phyloP scores from a whole-genome alignment of 176 grass and related monocot genomes.

The Zoysia japonica region DNA sequence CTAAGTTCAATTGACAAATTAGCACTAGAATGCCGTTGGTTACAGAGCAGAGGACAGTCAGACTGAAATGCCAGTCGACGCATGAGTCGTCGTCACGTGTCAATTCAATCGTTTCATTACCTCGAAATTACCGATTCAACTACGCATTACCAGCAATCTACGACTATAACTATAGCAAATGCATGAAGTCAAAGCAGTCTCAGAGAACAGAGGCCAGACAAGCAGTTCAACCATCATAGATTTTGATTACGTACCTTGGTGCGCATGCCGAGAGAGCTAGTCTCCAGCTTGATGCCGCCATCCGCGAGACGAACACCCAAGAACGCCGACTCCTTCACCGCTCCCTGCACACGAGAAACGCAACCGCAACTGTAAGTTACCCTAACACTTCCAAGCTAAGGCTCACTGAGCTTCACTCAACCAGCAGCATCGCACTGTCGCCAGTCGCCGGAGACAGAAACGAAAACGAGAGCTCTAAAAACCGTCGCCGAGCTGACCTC shows the following conservation, averaged over 20 bases:
- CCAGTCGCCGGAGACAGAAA: background rate
- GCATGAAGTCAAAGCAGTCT: background rate
- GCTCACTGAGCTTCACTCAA: background rate
- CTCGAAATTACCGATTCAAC: background rate
- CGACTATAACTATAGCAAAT: background rate
- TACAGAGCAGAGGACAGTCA: background rate
- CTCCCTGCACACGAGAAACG: conserved; percentile 28
- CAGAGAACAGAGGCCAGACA: background rate
- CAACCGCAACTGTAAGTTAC: background rate
- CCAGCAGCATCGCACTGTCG: background rate
- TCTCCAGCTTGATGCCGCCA: conserved; percentile 50
- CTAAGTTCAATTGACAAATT: background rate
- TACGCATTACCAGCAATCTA: background rate
- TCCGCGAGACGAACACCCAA: conserved; percentile 62
- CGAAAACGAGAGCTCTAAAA: background rate
- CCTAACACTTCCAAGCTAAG: background rate
- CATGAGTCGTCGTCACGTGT: background rate
- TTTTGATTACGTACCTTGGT: conserved; percentile 53
- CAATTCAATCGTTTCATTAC: background rate
- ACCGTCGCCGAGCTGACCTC: conserved; percentile 45
- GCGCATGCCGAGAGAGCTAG: conserved; percentile 46
- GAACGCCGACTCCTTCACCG: conserved; percentile 63
- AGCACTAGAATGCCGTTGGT: background rate
- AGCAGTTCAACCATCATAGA: background rate
- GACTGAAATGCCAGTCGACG: background rate